Conservation (phyloP, 2,329 filamentous ascomycete genomes). For the Blastomyces percursus region DNA sequence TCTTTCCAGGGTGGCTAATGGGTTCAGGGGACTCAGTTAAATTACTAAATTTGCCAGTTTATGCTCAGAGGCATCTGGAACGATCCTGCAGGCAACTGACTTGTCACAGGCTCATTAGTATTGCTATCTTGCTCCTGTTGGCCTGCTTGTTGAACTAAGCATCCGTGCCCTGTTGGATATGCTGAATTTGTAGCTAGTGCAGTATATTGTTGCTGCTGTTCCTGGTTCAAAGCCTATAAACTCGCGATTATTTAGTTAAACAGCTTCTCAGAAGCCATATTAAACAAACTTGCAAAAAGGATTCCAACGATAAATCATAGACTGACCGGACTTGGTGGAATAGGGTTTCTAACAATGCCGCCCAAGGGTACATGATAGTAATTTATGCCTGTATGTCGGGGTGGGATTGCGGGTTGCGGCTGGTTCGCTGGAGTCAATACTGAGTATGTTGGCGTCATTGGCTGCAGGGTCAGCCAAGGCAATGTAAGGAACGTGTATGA, state of each 20-base stretch:
- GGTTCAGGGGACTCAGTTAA: background rate
- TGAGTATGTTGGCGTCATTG: background rate
- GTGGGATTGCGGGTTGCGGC: background rate
- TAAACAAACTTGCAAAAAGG: background rate
- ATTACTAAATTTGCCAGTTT: background rate
- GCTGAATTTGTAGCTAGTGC: background rate
- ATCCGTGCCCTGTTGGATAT: background rate
- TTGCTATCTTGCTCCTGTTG: background rate
- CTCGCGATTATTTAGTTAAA: background rate
- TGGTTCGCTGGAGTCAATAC: background rate
- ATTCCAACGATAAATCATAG: background rate
- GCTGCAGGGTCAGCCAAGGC: background rate
- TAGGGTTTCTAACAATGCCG: background rate
- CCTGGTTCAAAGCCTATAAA: background rate
- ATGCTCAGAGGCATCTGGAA: background rate
- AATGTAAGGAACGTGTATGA: background rate
- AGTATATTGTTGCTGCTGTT: background rate
- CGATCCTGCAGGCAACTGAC: background rate
- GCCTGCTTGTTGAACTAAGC: background rate
- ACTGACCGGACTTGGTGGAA: background rate
- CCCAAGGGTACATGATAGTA: background rate
- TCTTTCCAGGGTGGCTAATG: background rate
- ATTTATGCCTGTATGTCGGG: background rate
- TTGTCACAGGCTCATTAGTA: background rate
- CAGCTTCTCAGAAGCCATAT: background rate